Conservation (phyloP, 2,329 filamentous ascomycete genomes). For the Ceratocystis papillata region DNA sequence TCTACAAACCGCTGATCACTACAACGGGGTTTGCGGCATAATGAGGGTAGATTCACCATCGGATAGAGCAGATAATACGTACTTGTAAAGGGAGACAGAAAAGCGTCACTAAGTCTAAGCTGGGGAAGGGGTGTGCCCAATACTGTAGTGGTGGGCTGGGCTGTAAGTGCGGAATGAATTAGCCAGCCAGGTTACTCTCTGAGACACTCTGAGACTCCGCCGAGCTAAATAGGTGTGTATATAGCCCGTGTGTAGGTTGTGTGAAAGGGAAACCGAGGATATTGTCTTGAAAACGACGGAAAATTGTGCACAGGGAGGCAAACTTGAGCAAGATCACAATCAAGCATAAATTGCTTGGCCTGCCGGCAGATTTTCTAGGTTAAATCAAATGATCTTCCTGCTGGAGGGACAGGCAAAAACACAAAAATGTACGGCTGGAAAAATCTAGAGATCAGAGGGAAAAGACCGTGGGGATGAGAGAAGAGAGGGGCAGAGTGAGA, state of each 20-base stretch:
- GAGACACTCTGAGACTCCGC: conserved; percentile 12
- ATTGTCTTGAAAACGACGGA: background rate
- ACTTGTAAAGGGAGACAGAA: background rate
- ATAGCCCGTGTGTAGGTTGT: background rate
- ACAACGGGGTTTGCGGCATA: background rate
- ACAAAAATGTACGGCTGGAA: background rate
- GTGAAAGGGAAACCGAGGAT: background rate
- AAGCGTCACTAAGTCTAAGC: background rate
- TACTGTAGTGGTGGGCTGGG: background rate
- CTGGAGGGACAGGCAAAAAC: background rate
- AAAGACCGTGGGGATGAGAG: background rate
- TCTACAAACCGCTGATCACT: background rate
- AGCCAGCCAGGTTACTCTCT: background rate
- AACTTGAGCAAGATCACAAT: background rate
- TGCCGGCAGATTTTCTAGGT: background rate
- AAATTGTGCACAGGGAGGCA: background rate
- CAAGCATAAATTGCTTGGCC: background rate
- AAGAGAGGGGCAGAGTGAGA: conserved; percentile 4
- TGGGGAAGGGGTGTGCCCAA: background rate
- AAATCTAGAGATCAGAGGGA: background rate
- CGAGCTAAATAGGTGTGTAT: background rate
- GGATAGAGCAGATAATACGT: background rate
- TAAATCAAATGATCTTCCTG: background rate
- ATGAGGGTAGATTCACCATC: background rate
- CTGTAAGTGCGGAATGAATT: conserved; percentile 3